A percentile compares a stretch with the other conserved stretches of the same genome.
Conservation (phyloP, 306 rosid species). For the Acacia acuminata region DNA sequence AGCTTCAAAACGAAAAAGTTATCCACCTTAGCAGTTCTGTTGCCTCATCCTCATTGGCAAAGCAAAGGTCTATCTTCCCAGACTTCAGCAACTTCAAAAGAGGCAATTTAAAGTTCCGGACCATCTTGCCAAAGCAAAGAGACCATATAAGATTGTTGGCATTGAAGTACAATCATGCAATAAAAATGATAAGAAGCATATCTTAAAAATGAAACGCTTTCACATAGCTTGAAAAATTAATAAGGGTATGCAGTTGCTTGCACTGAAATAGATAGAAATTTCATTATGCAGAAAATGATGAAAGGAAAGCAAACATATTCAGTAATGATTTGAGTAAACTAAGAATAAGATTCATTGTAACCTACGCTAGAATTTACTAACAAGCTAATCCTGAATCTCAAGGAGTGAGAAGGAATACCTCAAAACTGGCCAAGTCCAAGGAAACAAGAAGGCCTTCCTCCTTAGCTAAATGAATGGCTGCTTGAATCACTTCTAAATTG, state of each 20-base stretch:
- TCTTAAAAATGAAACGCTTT: background rate
- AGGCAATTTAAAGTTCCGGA: conserved; percentile 66
- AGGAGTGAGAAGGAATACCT: conserved; percentile 55
- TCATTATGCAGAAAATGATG: conserved; percentile 11
- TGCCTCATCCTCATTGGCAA: conserved; percentile 98
- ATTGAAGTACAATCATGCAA: conserved; percentile 3
- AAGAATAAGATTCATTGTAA: background rate
- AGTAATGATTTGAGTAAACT: conserved; percentile 10
- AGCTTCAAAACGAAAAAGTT: background rate
- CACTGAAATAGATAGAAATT: background rate
- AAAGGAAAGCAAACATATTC: conserved; percentile 6
- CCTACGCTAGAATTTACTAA: conserved; percentile 1
- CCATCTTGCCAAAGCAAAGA: conserved; percentile 74
- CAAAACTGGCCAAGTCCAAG: conserved; percentile 97
- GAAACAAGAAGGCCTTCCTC: conserved; percentile 86
- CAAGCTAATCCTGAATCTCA: background rate
- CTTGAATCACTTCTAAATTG: conserved; percentile 83
- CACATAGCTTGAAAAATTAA: background rate
- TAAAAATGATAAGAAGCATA: background rate
- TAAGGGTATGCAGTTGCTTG: background rate
- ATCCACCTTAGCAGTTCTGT: conserved; percentile 83
- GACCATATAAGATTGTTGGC: conserved; percentile 29
- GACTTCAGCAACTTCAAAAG: conserved; percentile 75
- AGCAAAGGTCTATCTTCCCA: conserved; percentile 84
- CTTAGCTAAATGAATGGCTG: conserved; percentile 82